These are phyloP conservation scores for Ceriops tagal DNA, from an alignment of 345 rosid genomes.

Conservation along the genomic window DNA sequence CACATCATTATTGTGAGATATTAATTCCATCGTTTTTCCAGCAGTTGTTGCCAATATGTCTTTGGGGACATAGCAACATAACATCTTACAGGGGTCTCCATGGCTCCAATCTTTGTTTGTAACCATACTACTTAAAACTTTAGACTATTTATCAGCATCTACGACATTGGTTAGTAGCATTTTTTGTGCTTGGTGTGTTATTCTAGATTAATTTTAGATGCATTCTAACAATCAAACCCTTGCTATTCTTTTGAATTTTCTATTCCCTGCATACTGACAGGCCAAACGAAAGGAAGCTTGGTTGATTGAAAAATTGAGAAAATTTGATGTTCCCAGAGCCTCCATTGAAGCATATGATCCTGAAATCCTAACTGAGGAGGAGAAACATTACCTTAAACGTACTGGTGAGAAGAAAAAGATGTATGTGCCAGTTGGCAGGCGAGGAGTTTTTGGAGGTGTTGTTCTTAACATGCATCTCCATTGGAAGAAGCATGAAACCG, in stretches of 20 bases:
- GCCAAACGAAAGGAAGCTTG: slow-evolving; percentile 88
- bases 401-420: slow-evolving; percentile 87
- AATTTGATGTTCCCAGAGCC: slow-evolving; percentile 54
- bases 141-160: background rate
- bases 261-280: slow-evolving; percentile 26
- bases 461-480: slow-evolving; percentile 96
- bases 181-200: background rate
- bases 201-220: background rate
- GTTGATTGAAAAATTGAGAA: slow-evolving; percentile 85
- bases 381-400: slow-evolving; percentile 84
- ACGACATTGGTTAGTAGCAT: background rate
- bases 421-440: slow-evolving; percentile 78
- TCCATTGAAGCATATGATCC: slow-evolving; percentile 68
- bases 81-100: background rate
- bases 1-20: too few relatives aligned
- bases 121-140: background rate
- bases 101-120: slow-evolving; percentile 1
- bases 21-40: too few relatives aligned
- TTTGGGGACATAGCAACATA: background rate
- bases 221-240: background rate
- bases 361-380: slow-evolving; percentile 83
- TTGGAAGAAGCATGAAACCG: slow-evolving; percentile 96
- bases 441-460: slow-evolving; percentile 96
- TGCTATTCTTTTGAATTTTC: background rate
- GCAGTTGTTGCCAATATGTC: too few relatives aligned